Evolutionary conservation across 2,329 filamentous ascomycete species (phyloP).

Genomic region (Fusarium virguliforme): DNA sequence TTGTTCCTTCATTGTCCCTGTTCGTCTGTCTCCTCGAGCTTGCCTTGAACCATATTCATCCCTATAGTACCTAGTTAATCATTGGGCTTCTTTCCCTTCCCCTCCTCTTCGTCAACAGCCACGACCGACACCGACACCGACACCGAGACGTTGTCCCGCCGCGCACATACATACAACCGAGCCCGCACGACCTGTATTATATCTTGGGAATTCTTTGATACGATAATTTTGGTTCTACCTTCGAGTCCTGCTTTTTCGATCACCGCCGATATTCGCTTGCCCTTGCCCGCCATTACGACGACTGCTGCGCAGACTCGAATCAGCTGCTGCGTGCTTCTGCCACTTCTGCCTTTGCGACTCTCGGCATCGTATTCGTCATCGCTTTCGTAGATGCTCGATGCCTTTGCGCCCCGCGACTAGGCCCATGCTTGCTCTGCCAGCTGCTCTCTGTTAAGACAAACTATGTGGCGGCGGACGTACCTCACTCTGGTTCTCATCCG

Average conservation of each 20-base stretch:
- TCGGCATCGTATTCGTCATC: conserved; percentile 19
- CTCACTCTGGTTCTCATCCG: conserved; percentile 87
- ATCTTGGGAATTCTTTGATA: conserved; percentile 25
- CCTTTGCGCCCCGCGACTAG: conserved; percentile 41
- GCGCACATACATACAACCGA: conserved; percentile 8
- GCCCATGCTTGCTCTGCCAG: conserved; percentile 51
- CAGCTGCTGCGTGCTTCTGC: not conserved
- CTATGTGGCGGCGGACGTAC: conserved; percentile 94
- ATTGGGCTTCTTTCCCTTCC: conserved; percentile 23
- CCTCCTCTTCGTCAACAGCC: conserved; percentile 5
- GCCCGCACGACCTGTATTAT: conserved; percentile 23
- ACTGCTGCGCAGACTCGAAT: conserved; percentile 17
- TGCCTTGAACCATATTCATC: conserved; percentile 26
- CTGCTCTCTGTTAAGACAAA: conserved; percentile 49
- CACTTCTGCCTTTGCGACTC: conserved; percentile 8
- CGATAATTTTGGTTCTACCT: conserved; percentile 12
- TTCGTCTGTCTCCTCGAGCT: conserved; percentile 8
- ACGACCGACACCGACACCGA: conserved; percentile 22
- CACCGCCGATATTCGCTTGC: not conserved
- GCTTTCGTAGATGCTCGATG: conserved; percentile 42
- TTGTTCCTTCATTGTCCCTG: conserved; percentile 25
- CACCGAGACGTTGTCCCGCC: conserved; percentile 3
- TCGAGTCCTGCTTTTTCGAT: not conserved
- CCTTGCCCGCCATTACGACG: conserved; percentile 19
- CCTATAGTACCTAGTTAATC: conserved; percentile 32